phyloP scores from a whole-genome alignment of 441 rosid genomes.

The Erodium trifolium region DNA sequence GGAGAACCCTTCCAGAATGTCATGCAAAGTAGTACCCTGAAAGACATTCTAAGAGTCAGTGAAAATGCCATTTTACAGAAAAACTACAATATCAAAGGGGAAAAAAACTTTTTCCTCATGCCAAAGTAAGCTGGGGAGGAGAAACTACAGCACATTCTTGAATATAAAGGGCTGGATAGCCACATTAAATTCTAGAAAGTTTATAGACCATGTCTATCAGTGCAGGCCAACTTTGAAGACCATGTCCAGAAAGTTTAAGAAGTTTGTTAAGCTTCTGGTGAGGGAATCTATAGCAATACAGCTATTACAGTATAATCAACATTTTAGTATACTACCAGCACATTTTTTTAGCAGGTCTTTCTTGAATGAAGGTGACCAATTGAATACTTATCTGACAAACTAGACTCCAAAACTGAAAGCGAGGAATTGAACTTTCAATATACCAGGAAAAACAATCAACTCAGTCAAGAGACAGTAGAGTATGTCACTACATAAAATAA shows the following conservation, averaged over 20 bases:
- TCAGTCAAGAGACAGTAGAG: not conserved
- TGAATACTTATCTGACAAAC: not conserved
- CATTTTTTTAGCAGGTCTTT: not conserved
- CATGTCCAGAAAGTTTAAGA: too few relatives aligned
- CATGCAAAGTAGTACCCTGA: slow-evolving; percentile 73
- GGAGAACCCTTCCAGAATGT: slow-evolving; percentile 46
- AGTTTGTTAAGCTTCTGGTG: too few relatives aligned
- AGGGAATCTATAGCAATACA: too few relatives aligned
- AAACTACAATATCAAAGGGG: not conserved
- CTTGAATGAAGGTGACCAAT: not conserved
- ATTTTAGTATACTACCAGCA: not conserved
- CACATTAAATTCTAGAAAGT: not conserved
- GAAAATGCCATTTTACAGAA: not conserved
- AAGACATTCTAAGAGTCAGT: slow-evolving; percentile 13
- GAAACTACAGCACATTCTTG: not conserved
- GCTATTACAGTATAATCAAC: not conserved
- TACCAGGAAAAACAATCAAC: not conserved
- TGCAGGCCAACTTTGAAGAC: too few relatives aligned
- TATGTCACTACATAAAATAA: not conserved
- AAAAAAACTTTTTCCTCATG: slow-evolving; percentile 3
- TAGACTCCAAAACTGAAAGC: not conserved
- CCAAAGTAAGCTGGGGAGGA: not conserved
- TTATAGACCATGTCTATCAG: too few relatives aligned
- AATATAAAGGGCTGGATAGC: not conserved
- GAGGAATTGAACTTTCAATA: not conserved